A percentile compares a stretch with the other conserved stretches of the same genome.
These are phyloP conservation scores for Pestalotiopsis sp. DNA, from an alignment of 2,329 filamentous ascomycete species.

Conservation along the genomic window DNA sequence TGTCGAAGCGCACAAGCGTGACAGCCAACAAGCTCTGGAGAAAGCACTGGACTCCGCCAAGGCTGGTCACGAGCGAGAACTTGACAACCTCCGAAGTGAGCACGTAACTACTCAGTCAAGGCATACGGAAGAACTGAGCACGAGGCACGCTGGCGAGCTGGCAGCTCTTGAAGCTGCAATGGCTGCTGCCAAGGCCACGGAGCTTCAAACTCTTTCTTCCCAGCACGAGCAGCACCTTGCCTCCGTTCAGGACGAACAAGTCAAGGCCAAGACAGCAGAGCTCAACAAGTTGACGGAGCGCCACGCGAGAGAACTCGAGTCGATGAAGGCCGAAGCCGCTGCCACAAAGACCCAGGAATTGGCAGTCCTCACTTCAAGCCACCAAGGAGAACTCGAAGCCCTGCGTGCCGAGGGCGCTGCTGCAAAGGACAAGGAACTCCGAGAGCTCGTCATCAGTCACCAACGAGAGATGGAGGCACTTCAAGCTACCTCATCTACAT, in stretches of 20 bases:
- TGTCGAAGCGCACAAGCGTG: slow-evolving; percentile 24
- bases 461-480: slow-evolving; percentile 16
- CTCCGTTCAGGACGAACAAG: slow-evolving; percentile 19
- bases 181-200: slow-evolving; percentile 19
- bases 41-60: neutral
- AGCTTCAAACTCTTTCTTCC: slow-evolving; percentile 16
- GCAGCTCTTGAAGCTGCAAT: slow-evolving; percentile 24
- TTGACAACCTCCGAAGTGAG: slow-evolving; percentile 29
- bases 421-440: slow-evolving; percentile 19
- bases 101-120: slow-evolving; percentile 23
- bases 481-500: slow-evolving; percentile 10
- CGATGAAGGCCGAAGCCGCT: slow-evolving; percentile 12
- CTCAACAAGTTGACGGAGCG: slow-evolving; percentile 17
- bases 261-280: slow-evolving; percentile 16
- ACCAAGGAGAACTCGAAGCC: slow-evolving; percentile 16
- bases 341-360: slow-evolving; percentile 17
- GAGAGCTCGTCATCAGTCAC: slow-evolving; percentile 24
- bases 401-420: slow-evolving; percentile 12
- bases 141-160: slow-evolving; percentile 26
- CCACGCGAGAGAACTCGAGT: slow-evolving; percentile 14
- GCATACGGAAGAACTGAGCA: slow-evolving; percentile 25
- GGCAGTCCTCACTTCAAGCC: slow-evolving; percentile 5
- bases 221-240: slow-evolving; percentile 20
- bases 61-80: slow-evolving; percentile 12
- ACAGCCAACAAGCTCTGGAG: slow-evolving; percentile 8